phyloP scores from a whole-genome alignment of 495 filamentous ascomycete genomes.

The Aspergillus coremiiformis region DNA sequence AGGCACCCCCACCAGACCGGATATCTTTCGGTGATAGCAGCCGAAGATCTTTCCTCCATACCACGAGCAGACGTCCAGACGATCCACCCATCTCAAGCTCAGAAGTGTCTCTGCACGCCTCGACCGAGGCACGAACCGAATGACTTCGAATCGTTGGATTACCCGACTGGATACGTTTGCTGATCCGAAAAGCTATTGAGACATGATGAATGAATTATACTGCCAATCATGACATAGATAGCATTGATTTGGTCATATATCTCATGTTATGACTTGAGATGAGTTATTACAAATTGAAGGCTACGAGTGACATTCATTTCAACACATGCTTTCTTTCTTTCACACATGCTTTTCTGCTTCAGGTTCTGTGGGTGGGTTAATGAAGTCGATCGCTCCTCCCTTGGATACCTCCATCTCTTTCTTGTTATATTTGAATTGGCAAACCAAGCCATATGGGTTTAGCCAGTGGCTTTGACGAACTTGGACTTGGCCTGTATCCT shows the following conservation, averaged over 20 bases:
- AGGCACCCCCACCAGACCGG: constrained; percentile 20
- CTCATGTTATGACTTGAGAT: constrained; percentile 4
- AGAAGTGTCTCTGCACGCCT: constrained; percentile 7
- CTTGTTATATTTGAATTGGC: background rate
- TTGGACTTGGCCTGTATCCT: too few relatives aligned
- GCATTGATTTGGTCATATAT: constrained; percentile 10
- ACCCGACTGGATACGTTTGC: background rate
- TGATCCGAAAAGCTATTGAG: constrained; percentile 4
- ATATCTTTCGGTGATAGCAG: constrained; percentile 24
- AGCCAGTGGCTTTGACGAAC: background rate
- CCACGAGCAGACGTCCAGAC: constrained; percentile 8
- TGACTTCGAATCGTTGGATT: constrained; percentile 5
- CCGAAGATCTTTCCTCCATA: constrained; percentile 18
- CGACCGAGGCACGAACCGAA: constrained; percentile 17
- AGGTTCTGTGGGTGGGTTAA: background rate
- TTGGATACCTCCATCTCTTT: background rate
- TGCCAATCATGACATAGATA: constrained; percentile 17
- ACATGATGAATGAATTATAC: constrained; percentile 18
- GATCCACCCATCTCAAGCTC: constrained; percentile 7
- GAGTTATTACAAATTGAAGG: constrained; percentile 9
- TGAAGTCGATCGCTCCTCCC: background rate
- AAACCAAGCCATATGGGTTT: background rate
- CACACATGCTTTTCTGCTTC: background rate
- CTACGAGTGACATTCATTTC: constrained; percentile 6
- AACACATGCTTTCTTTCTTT: constrained; percentile 3